Base-by-base conservation (phyloP, 208 protist genomes). In the Phytomonas sp. region DNA sequence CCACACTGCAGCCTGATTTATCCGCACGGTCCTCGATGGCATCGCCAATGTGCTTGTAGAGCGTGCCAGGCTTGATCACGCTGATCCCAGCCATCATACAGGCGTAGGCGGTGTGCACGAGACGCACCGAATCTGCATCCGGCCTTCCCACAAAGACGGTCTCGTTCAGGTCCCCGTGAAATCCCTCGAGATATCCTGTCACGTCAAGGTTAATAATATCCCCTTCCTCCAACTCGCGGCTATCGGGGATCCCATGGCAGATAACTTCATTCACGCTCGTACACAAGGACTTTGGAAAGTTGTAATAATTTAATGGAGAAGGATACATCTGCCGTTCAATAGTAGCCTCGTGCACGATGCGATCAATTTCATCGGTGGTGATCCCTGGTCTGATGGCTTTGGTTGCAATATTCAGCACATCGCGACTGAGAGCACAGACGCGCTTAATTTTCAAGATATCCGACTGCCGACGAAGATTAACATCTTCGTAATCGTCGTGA, bases 141-240 rank as follows among this genome's bases (percentile, higher is more conserved):
- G 89, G 89, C 46, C 75, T 84, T 9, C 95, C 95, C 3, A 97
- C 91, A 73, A 96, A 96, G 4, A 97, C 84, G 0, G 94, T 98
- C 78, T 97, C 92, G 78, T 96, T 97, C 23, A 97, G 67, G 70
- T 98, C 96, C 17, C 93, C 95, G 67, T 97, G 95, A 72, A 93
- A 91, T 36, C 89, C 94, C 32, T 96, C 83, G 33, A 97, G 83
- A 83, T 96, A 99, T 72, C 96, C 82, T n/a, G 96, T 95, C 20
- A 99, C 87, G 82, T 99, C 98, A 15, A 99, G 75, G 80, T 99
- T 99, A 20, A 99, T 78, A 75, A 99, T 99, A 77, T 99, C 98
- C 37, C 98, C 98, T 32, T 98, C 93, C 70, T 95, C 66, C 0
- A 99, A 81, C 34, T 85, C 79, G 30, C 97, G 80, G 68, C 71